Conservation (phyloP, 495 filamentous ascomycete species). For the Aspergillus heteromorphus region DNA sequence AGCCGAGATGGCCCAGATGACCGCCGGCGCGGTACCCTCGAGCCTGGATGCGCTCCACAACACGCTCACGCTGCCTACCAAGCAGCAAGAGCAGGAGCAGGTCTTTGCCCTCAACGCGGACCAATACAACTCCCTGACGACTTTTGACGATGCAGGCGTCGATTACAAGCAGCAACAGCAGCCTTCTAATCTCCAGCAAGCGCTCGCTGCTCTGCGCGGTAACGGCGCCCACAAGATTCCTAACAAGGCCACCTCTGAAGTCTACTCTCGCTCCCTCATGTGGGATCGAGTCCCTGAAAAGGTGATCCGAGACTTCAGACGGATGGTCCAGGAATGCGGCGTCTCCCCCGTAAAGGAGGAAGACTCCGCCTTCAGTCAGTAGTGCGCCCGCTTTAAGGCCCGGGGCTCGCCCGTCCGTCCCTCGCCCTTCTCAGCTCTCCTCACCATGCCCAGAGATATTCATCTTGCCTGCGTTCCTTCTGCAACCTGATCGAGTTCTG, state of each 20-base stretch:
- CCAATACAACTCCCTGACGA: constrained; percentile 84
- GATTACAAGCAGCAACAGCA: constrained; percentile 41
- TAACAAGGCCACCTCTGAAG: constrained; percentile 47
- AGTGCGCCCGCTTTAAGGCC: constrained; percentile 5
- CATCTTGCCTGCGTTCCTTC: constrained; percentile 7
- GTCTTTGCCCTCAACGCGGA: constrained; percentile 77
- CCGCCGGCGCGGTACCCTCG: constrained; percentile 50
- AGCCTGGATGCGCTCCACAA: constrained; percentile 71
- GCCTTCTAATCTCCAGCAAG: constrained; percentile 68
- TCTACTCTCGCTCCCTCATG: constrained; percentile 87
- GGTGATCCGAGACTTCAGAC: constrained; percentile 86
- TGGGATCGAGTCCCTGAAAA: constrained; percentile 92
- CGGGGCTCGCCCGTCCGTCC: neutral
- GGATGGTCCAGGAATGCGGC: constrained; percentile 66
- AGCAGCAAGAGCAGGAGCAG: constrained; percentile 85
- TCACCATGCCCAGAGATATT: constrained; percentile 7
- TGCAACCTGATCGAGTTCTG: constrained; percentile 8
- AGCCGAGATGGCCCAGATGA: constrained; percentile 47
- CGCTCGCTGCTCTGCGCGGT: constrained; percentile 72
- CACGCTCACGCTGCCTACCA: constrained; percentile 66
- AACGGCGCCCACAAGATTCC: constrained; percentile 47
- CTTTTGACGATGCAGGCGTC: constrained; percentile 40
- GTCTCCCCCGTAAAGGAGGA: constrained; percentile 34
- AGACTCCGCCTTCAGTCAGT: constrained; percentile 26
- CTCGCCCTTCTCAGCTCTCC: constrained; percentile 1